A percentile compares a stretch with the other conserved stretches of the same genome.
These are phyloP conservation scores for Leccinum disarticulatum DNA, from an alignment of 768 basidiomycete genomes.

Conservation along the genomic window DNA sequence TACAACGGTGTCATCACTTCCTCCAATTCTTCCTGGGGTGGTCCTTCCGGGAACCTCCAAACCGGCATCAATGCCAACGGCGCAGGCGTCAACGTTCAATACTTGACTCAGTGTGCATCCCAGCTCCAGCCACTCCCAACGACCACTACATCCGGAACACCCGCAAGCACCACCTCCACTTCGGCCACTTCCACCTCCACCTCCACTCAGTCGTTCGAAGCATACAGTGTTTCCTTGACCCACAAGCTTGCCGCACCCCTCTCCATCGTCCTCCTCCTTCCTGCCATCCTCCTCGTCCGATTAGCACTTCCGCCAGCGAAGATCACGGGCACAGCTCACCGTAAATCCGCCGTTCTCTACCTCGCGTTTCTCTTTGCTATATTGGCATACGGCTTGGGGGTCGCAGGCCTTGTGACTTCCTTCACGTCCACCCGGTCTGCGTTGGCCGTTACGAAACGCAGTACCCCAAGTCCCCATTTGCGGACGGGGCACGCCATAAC, in stretches of 20 bases:
- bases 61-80: slow-evolving; percentile 67
- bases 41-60: slow-evolving; percentile 59
- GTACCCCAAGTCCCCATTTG: slow-evolving; percentile 37
- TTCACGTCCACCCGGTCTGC: slow-evolving; percentile 54
- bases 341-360: slow-evolving; percentile 33
- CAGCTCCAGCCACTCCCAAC: slow-evolving; percentile 28
- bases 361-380: slow-evolving; percentile 41
- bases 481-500: slow-evolving; percentile 64
- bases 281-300: slow-evolving; percentile 42
- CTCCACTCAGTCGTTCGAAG: slow-evolving; percentile 21
- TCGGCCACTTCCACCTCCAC: slow-evolving; percentile 9
- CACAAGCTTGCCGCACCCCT: slow-evolving; percentile 51
- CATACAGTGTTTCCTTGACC: slow-evolving; percentile 42
- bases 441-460: slow-evolving; percentile 32
- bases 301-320: slow-evolving; percentile 40
- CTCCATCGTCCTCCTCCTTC: slow-evolving; percentile 46
- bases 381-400: slow-evolving; percentile 55
- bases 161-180: slow-evolving; percentile 13
- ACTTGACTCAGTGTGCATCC: slow-evolving; percentile 60
- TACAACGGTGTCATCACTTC: slow-evolving; percentile 62
- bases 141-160: slow-evolving; percentile 20
- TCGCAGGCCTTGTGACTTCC: slow-evolving; percentile 60
- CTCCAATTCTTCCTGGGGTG: slow-evolving; percentile 63
- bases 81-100: slow-evolving; percentile 60
- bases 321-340: slow-evolving; percentile 20